Percentiles rank a stretch among this genome's conserved stretches.
phyloP scores from a whole-genome alignment of 2,329 filamentous ascomycete species.

The Fusarium sp. region DNA sequence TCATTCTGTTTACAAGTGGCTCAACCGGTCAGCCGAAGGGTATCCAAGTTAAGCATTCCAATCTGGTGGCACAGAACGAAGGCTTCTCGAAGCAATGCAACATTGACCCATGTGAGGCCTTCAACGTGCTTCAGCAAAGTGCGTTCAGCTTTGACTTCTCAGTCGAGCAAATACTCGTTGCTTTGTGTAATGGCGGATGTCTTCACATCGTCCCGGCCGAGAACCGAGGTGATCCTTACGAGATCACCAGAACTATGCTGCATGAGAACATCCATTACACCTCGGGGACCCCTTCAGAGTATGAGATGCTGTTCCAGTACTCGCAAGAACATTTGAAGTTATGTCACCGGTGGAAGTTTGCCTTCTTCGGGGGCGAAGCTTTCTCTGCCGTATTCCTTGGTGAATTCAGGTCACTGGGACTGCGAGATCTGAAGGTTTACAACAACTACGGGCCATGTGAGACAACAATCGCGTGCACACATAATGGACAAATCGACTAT shows the following conservation, averaged over 20 bases:
- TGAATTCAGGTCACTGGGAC: neutral
- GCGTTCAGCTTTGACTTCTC: conserved; percentile 10
- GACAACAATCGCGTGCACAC: neutral
- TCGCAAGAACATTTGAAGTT: neutral
- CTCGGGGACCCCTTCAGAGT: conserved; percentile 3
- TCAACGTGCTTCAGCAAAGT: conserved; percentile 1
- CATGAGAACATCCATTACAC: neutral
- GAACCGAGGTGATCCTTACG: neutral
- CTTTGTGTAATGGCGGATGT: neutral
- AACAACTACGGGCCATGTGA: conserved; percentile 11
- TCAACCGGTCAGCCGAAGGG: conserved; percentile 11
- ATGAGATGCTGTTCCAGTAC: conserved; percentile 1
- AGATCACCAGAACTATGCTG: neutral
- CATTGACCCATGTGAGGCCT: neutral
- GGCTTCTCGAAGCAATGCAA: neutral
- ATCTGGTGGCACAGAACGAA: neutral
- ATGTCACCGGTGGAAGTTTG: neutral
- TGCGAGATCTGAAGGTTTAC: neutral
- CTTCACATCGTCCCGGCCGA: neutral
- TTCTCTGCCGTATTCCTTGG: neutral
- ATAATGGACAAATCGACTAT: neutral
- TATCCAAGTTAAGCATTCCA: neutral
- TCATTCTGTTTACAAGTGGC: neutral
- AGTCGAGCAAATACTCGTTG: neutral
- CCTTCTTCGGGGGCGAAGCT: neutral